Evolutionary conservation across 2,329 filamentous ascomycete species (phyloP).

Genomic region (Paecilomyces sp.): DNA sequence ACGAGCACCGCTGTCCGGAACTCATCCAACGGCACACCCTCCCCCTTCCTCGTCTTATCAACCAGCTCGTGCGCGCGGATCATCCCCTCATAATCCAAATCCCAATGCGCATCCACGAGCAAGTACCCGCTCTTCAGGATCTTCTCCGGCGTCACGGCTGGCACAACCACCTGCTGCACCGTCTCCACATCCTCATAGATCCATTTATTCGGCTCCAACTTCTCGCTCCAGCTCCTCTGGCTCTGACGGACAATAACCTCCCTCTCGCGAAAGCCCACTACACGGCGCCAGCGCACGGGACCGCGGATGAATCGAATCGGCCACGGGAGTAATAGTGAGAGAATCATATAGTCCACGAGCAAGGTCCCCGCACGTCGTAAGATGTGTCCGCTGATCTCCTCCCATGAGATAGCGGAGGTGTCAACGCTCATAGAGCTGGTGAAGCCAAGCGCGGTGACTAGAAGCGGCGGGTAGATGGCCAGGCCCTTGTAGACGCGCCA

Average conservation of each 20-base stretch:
- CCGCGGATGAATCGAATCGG: conserved; percentile 62
- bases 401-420: conserved; percentile 49
- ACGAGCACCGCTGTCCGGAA: conserved; percentile 67
- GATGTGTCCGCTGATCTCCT: conserved; percentile 51
- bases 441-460: conserved; percentile 59
- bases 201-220: conserved; percentile 44
- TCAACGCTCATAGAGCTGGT: conserved; percentile 61
- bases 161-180: conserved; percentile 50
- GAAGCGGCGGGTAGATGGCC: conserved; percentile 65
- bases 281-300: conserved; percentile 66
- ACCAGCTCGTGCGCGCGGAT: conserved; percentile 63
- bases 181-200: conserved; percentile 47
- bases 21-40: conserved; percentile 49
- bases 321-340: conserved; percentile 65
- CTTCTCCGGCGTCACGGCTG: conserved; percentile 61
- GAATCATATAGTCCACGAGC: conserved; percentile 64
- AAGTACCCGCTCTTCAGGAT: conserved; percentile 81
- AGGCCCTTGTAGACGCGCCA: conserved; percentile 62
- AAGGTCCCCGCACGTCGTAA: conserved; percentile 57
- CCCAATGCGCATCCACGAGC: conserved; percentile 78
- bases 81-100: conserved; percentile 81
- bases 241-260: conserved; percentile 79
- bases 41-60: conserved; percentile 35
- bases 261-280: conserved; percentile 65
- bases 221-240: conserved; percentile 58